Conservation (phyloP, 345 rosid genomes). For the Eucalyptus brandiana region DNA sequence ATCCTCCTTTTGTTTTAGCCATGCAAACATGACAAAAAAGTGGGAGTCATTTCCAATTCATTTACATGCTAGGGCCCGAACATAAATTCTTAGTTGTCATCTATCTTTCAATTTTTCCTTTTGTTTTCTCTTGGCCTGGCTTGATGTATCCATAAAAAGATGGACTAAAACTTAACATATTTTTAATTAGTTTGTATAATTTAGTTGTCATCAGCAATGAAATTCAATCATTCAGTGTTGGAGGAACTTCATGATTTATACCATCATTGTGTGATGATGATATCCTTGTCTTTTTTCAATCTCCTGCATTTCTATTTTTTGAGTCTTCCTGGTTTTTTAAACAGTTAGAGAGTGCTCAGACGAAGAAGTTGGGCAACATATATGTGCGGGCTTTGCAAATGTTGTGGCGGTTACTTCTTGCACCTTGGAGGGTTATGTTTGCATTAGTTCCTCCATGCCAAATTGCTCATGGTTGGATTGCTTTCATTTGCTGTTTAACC, state of each 20-base stretch:
- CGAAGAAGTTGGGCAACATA: conserved; percentile 39
- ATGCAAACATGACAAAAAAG: neutral
- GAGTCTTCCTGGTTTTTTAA: neutral
- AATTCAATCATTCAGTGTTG: neutral
- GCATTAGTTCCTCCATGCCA: conserved; percentile 88
- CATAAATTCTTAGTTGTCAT: neutral
- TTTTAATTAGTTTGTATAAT: neutral
- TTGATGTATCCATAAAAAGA: neutral
- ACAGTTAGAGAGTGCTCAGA: conserved; percentile 58
- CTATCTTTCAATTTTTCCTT: neutral
- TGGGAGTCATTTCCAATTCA: neutral
- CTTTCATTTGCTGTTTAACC: conserved; percentile 69
- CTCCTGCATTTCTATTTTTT: neutral
- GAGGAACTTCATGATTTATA: neutral
- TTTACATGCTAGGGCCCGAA: neutral
- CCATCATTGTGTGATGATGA: neutral
- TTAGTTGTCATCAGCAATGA: neutral
- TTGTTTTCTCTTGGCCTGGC: neutral
- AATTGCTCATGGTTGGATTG: conserved; percentile 88
- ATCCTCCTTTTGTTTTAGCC: neutral
- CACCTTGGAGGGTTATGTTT: conserved; percentile 74
- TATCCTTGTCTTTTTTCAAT: neutral
- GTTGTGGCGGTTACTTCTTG: conserved; percentile 51
- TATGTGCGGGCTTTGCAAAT: conserved; percentile 24
- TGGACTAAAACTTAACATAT: neutral